phyloP scores from a whole-genome alignment of 257 asterid species.

The Craterostigma plantagineum region DNA sequence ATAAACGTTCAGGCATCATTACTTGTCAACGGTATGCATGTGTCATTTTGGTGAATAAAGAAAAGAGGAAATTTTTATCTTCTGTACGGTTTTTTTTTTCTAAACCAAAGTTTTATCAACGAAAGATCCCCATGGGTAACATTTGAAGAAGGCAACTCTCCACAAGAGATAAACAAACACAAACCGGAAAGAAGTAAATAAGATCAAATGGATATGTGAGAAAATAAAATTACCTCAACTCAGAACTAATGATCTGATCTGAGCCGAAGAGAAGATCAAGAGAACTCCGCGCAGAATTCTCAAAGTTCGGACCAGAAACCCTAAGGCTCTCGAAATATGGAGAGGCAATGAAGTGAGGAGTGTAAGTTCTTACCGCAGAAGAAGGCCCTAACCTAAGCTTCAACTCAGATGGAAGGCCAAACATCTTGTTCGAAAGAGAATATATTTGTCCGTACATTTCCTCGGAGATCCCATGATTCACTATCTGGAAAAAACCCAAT shows the following conservation, averaged over 20 bases:
- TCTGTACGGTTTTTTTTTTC: no score
- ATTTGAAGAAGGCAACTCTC: no score
- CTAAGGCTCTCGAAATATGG: constrained; percentile 57
- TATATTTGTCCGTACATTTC: constrained; percentile 30
- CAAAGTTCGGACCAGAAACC: constrained; percentile 46
- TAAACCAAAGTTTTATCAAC: no score
- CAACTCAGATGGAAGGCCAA: constrained; percentile 27
- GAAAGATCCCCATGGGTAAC: no score
- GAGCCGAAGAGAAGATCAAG: constrained; percentile 17
- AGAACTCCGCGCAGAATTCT: constrained; percentile 28
- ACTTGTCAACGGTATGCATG: no score
- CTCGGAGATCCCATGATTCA: constrained; percentile 52
- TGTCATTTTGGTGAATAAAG: no score
- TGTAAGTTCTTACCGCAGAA: constrained; percentile 33
- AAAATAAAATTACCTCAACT: constrained; percentile 28
- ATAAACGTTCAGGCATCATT: no score
- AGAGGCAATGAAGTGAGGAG: constrained; percentile 65
- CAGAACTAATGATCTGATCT: constrained; percentile 3
- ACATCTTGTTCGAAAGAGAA: constrained; percentile 24
- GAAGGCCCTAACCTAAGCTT: constrained; percentile 46
- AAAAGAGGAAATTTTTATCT: no score
- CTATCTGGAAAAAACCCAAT: constrained; percentile 56
- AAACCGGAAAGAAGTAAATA: no score
- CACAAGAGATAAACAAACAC: no score
- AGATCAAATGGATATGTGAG: background rate